Percentiles rank a stretch among this genome's conserved stretches.
Conservation (phyloP, 306 rosid genomes). For the Crotalaria pallida region DNA sequence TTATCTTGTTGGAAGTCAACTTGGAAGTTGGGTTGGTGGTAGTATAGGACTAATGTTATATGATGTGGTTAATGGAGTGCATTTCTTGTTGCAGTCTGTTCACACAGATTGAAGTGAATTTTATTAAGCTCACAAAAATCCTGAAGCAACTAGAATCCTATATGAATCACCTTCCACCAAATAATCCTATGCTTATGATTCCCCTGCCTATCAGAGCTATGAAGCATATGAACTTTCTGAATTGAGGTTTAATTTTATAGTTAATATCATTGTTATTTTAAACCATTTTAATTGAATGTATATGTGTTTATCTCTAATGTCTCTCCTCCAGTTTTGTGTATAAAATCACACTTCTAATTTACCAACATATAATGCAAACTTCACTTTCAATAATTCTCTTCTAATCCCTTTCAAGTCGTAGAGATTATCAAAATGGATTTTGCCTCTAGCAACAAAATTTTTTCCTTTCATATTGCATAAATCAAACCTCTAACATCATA, state of each 20-base stretch:
- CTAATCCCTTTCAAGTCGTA: no score
- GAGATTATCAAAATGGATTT: no score
- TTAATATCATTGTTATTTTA: not conserved
- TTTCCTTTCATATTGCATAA: no score
- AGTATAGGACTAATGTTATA: conserved; percentile 76
- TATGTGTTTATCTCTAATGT: not conserved
- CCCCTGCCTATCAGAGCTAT: conserved; percentile 18
- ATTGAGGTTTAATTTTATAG: conserved; percentile 20
- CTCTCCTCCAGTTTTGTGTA: not conserved
- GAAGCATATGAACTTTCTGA: conserved; percentile 29
- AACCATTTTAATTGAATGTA: conserved; percentile 11
- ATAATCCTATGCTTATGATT: conserved; percentile 12
- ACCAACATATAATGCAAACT: not conserved
- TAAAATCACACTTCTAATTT: not conserved
- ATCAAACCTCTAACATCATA: no score
- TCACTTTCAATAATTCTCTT: not conserved
- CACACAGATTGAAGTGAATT: conserved; percentile 24
- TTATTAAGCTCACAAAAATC: conserved; percentile 22
- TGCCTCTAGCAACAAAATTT: no score
- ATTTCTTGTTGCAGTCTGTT: conserved; percentile 51
- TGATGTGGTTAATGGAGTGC: conserved; percentile 73
- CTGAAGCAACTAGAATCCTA: conserved; percentile 23
- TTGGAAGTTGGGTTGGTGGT: conserved; percentile 96
- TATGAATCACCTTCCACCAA: conserved; percentile 17
- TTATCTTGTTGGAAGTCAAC: conserved; percentile 78